These are phyloP conservation scores for Saccharomycopsis sp. DNA, from an alignment of 805 yeast species.

Conservation along the genomic window DNA sequence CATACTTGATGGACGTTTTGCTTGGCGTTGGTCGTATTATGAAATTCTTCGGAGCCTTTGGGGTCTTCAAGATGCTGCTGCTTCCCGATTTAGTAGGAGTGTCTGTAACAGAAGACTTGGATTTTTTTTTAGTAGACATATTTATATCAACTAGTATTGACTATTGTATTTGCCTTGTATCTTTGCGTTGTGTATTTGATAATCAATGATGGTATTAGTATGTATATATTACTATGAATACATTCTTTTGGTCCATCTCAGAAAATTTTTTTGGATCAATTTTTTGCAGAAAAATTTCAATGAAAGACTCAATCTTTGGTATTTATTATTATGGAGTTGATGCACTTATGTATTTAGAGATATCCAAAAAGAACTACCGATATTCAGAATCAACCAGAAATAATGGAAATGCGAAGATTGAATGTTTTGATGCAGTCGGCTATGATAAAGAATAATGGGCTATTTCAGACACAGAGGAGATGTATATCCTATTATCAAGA, in stretches of 20 bases:
- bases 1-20: constrained; percentile 25
- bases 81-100: not conserved
- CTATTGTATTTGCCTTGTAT: not conserved
- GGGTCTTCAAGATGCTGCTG: constrained; percentile 25
- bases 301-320: not conserved
- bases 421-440: too few relatives aligned
- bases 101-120: not conserved
- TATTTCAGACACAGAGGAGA: not conserved
- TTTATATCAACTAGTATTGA: too few relatives aligned
- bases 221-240: too few relatives aligned
- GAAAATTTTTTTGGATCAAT: not conserved
- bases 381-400: too few relatives aligned
- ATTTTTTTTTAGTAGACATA: not conserved
- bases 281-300: not conserved
- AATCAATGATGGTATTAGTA: too few relatives aligned
- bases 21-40: constrained; percentile 33
- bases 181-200: too few relatives aligned
- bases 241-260: too few relatives aligned
- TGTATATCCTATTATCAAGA: not conserved
- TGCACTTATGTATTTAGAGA: not conserved
- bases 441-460: not conserved
- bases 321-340: not conserved
- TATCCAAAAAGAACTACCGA: too few relatives aligned
- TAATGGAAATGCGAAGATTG: too few relatives aligned
- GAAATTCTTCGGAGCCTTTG: constrained; percentile 36